Evolutionary conservation across 208 protist genomes (phyloP).

Genomic region (Leishmania turanica): DNA sequence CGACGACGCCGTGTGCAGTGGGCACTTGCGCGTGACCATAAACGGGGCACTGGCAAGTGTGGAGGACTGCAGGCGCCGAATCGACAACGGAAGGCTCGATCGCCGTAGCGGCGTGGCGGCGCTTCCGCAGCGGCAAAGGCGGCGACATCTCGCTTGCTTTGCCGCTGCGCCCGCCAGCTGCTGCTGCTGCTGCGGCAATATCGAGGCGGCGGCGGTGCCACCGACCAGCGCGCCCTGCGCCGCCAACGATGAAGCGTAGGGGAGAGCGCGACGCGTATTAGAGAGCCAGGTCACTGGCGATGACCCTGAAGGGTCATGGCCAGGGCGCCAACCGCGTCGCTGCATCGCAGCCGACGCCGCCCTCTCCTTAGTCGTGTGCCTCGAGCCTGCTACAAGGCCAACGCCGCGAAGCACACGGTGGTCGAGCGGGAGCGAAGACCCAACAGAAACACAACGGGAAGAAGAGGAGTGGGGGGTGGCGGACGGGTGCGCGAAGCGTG

Average conservation of each 20-base stretch:
- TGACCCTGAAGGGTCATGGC: background rate
- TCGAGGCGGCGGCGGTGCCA: background rate
- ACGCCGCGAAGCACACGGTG: background rate
- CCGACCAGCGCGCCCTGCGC: background rate
- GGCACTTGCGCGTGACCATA: background rate
- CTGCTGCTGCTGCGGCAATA: background rate
- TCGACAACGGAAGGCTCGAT: background rate
- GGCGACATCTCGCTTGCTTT: background rate
- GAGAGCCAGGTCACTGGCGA: background rate
- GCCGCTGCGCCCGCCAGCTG: background rate
- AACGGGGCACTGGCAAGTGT: background rate
- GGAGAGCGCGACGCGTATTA: background rate
- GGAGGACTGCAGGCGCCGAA: background rate
- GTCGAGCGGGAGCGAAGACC: background rate
- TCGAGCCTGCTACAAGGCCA: background rate
- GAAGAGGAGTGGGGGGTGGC: background rate
- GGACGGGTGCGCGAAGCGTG: background rate
- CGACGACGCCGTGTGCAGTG: background rate
- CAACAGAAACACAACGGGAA: background rate
- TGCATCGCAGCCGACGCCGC: background rate
- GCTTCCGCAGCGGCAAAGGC: background rate
- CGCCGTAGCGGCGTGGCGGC: background rate
- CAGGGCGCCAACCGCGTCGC: background rate
- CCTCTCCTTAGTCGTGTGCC: too few relatives aligned
- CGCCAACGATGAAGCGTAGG: background rate